phyloP scores from a whole-genome alignment of 148 eudicot species.

The Camellia granthamiana region DNA sequence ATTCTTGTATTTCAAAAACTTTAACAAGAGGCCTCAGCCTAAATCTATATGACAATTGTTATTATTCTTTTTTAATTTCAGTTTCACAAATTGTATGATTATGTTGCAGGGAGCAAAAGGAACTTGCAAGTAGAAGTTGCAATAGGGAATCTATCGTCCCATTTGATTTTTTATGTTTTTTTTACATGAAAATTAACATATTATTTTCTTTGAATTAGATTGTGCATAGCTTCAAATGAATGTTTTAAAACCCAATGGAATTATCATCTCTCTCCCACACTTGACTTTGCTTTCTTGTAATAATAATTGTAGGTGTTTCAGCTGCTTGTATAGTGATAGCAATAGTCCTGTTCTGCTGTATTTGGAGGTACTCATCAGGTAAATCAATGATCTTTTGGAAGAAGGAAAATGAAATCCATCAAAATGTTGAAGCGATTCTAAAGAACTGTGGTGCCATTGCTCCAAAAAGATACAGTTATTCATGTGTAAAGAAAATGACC shows the following conservation, averaged over 20 bases:
- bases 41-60: too few species aligned
- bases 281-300: too few species aligned
- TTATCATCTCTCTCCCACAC: too few species aligned
- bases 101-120: not conserved
- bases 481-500: not conserved
- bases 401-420: not conserved
- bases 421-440: not conserved
- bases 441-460: not conserved
- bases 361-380: not conserved
- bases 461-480: not conserved
- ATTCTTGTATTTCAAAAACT: too few species aligned
- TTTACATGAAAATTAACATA: not conserved
- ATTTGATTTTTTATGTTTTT: too few species aligned
- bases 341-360: not conserved
- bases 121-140: not conserved
- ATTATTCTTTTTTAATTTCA: too few species aligned
- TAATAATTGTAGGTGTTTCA: not conserved
- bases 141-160: not conserved
- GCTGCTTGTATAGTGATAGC: not conserved
- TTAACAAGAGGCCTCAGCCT: too few species aligned
- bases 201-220: too few species aligned
- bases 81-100: too few species aligned
- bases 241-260: too few species aligned
- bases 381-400: not conserved
- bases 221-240: too few species aligned